Percentiles rank a stretch among this genome's conserved stretches.
These are phyloP conservation scores for Boletus semigastroideus DNA, from an alignment of 1,284 basidiomycete genomes.

Conservation along the genomic window DNA sequence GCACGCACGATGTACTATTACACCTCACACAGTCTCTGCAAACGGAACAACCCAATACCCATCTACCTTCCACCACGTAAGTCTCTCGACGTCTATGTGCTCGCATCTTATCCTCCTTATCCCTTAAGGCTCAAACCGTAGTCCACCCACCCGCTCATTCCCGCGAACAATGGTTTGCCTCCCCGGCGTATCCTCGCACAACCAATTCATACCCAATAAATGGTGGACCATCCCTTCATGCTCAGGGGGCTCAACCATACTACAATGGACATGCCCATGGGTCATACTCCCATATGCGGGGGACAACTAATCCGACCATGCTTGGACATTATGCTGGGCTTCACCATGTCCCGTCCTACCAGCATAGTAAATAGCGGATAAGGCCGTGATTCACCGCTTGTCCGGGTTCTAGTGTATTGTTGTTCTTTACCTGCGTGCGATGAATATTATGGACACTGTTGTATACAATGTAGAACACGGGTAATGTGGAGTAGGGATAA, in stretches of 20 bases:
- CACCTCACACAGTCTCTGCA: constrained; percentile 18
- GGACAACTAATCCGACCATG: constrained; percentile 13
- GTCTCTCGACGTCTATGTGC: background rate
- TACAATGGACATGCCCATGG: constrained; percentile 28
- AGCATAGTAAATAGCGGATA: constrained; percentile 28
- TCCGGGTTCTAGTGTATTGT: constrained; percentile 15
- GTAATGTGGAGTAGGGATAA: constrained; percentile 24
- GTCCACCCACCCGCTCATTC: constrained; percentile 15
- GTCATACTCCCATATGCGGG: constrained; percentile 33
- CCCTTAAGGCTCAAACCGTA: constrained; percentile 18
- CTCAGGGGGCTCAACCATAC: constrained; percentile 30
- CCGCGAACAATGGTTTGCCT: constrained; percentile 30
- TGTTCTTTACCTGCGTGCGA: constrained; percentile 1
- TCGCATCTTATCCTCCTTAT: background rate
- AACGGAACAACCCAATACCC: constrained; percentile 26
- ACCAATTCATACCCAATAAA: constrained; percentile 21
- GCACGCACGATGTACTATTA: constrained; percentile 19
- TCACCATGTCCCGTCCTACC: constrained; percentile 32
- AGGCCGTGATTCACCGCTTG: background rate
- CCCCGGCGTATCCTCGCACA: constrained; percentile 27
- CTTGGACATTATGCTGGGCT: constrained; percentile 30
- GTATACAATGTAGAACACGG: constrained; percentile 31
- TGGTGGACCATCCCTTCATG: constrained; percentile 15
- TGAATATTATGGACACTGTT: constrained; percentile 8
- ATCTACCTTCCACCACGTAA: constrained; percentile 28